These are phyloP conservation scores for Paramecium sonneborni DNA, from an alignment of 73 alveolate species.

Conservation along the genomic window DNA sequence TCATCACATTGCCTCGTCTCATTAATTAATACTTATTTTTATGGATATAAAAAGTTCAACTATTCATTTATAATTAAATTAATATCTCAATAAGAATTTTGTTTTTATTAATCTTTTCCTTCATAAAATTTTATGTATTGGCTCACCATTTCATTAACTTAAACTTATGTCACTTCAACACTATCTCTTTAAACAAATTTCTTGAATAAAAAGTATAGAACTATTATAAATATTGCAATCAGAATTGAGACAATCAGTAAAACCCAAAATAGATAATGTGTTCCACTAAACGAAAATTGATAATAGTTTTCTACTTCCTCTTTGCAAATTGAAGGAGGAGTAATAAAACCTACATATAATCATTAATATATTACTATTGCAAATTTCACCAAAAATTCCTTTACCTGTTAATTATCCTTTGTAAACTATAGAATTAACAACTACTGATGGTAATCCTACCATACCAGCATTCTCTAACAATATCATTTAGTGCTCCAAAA, in stretches of 20 bases:
- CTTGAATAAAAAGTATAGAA: neutral
- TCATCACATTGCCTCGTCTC: neutral
- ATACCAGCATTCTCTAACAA: neutral
- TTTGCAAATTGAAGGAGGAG: neutral
- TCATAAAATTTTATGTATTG: neutral
- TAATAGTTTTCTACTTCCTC: neutral
- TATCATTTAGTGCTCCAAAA: neutral
- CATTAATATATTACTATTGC: neutral
- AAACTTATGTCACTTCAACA: neutral
- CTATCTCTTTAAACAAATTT: neutral
- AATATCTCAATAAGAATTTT: neutral
- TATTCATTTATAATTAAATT: neutral
- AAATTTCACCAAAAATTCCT: constrained; percentile 35
- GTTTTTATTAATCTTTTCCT: neutral
- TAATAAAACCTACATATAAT: neutral
- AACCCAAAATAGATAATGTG: neutral
- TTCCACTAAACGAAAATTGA: neutral
- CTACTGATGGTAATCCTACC: neutral
- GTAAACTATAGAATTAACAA: neutral
- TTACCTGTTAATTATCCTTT: neutral
- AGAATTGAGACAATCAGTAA: neutral
- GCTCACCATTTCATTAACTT: constrained; percentile 15
- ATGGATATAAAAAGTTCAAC: neutral
- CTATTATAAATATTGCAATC: neutral
- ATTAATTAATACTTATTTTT: neutral